Evolutionary conservation across 148 eudicot genomes (phyloP), one percentile per base, ranked within the genome.

Genomic region (Arctostaphylos glauca): DNA sequence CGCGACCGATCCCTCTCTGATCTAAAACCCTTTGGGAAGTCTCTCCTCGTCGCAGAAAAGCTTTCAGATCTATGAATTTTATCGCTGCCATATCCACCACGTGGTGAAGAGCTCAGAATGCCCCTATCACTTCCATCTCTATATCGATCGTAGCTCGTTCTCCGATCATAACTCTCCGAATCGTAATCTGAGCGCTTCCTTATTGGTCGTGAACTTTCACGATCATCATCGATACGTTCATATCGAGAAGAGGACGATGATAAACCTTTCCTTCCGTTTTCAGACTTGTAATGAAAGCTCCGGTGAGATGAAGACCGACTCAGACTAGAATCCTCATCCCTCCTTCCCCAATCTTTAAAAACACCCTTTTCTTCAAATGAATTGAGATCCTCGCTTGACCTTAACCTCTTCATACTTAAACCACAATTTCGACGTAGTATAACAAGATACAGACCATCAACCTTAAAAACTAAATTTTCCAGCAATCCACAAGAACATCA

Each of bases 1-100:
- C 93, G 88, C 0, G 94, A 81, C 86, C 95, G 88, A 83, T 94
- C 93, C 90, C 99, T 94, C 89, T 94, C 99, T 4, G 99, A 96
- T 74, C 98, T 91, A 85, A 93, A 92, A 80, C 99, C 97, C 87
- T 94, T 96, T 3, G 99, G 95, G 64, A 93, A 87, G 6, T 96
- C 98, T 82, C 95, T 94, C 87, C 98, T 93, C 0, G 91, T 83
- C 48, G 85, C 88, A 59, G 92, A 90, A 88, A 96, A 93, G 84
- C 99, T 96, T 81, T 94, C 95, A 0, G 95, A 93, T 21, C 99
- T 87, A 83, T 92, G 91, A 83, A 91, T 86, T 84, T 92, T 83
- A 58, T 89, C 94, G 18, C 81, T 86, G 14, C 81, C 91, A 88
- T 89, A 92, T 48, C 89, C 97, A 78, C 89, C 83, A 43, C 94